A percentile compares a stretch with the other conserved stretches of the same genome.
Evolutionary conservation across 2,329 filamentous ascomycete genomes (phyloP).

Genomic region (Colletotrichum sp.): DNA sequence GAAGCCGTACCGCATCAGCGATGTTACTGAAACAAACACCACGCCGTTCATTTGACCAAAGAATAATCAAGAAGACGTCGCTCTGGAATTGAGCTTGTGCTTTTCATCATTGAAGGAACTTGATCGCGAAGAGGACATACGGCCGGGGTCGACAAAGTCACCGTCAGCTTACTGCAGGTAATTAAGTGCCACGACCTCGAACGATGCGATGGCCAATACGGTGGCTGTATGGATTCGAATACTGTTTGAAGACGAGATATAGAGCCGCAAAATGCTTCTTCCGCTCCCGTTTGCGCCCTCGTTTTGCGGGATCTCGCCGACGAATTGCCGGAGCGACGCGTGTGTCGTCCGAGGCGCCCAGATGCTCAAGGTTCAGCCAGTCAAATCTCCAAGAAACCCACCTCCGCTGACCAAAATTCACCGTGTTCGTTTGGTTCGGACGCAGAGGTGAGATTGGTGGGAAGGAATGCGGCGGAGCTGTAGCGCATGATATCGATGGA

Average conservation of each 20-base stretch:
- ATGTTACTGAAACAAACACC: neutral
- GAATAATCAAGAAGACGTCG: neutral
- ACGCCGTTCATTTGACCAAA: neutral
- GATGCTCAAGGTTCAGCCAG: neutral
- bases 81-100: neutral
- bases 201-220: neutral
- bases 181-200: neutral
- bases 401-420: neutral
- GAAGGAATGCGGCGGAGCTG: neutral
- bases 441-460: neutral
- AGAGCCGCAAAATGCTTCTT: neutral
- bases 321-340: neutral
- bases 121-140: neutral
- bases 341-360: neutral
- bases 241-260: neutral
- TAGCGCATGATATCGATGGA: neutral
- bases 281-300: neutral
- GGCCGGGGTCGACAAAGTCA: neutral
- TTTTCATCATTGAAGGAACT: neutral
- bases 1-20: neutral
- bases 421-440: neutral
- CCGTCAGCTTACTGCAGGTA: neutral
- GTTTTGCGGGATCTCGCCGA: neutral
- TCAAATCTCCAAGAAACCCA: neutral
- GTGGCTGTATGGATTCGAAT: neutral